Base-by-base conservation (phyloP, 2,329 filamentous ascomycete genomes). In the Fusarium incarnatum region DNA sequence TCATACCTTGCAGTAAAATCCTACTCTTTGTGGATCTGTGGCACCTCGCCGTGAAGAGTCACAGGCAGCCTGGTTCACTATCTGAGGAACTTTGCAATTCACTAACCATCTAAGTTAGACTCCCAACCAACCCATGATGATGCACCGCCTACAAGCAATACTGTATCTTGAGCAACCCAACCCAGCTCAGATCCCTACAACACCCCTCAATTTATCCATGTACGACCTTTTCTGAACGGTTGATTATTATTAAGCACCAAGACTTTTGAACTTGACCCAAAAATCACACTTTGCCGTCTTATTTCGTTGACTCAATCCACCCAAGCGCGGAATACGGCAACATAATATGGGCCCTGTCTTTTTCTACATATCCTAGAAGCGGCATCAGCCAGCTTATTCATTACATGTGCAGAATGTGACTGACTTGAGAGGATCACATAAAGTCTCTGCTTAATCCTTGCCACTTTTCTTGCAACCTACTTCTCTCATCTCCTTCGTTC, bases 1-100 rank as follows among this genome's bases (percentile, higher is more conserved):
- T 63, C 56, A 70, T 60, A 70, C 52, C 56, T 59, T 65, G 48
- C 67, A 70, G 50, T 13, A 30, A 30, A 59, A 65, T 28, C 45
- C n/a, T 49, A 56, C 68, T 50, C 42, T 55, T 62, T 54, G 47
- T 23, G 64, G 30, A 48, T 50, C 42, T 40, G 64, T 64, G 58
- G 60, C 60, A 48, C 44, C 60, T 71, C 54, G 64, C 68, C 68
- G 68, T 54, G 34, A 71, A 66, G 55, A 71, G 64, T 71, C 68
- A 71, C 50, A 30, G 27, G 34, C 55, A 55, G 41, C 34, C 41
- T 60, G 52, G 48, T 61, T 50, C 54, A 56, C 41, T 55, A n/a
- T 22, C n/a, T 61, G 42, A 56, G 54, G 55, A 55, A 68, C 68
- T 70, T 68, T 70, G 40, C 63, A 64, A 59, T 54, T 46, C 40